phyloP scores from a whole-genome alignment of 352 stramenopile genomes.

The Globisporangium carolinianum region DNA sequence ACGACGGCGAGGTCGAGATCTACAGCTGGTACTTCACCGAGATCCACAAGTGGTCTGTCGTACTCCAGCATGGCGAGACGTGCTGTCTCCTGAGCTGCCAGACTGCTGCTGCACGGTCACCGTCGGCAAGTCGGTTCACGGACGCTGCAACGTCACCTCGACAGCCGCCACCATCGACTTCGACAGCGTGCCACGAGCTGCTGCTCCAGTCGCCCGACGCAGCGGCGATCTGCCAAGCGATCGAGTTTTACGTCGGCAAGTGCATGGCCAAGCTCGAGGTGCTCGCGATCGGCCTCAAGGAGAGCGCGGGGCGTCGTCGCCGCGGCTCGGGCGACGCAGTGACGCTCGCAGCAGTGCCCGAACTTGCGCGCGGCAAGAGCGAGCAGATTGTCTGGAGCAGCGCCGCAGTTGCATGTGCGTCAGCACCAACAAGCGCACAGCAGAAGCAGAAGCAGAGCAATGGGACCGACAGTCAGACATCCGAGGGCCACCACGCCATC shows the following conservation, averaged over 20 bases:
- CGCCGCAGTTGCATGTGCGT: background rate
- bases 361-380: slow-evolving; percentile 6
- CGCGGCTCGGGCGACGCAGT: slow-evolving; percentile 2
- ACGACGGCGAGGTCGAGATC: slow-evolving; percentile 36
- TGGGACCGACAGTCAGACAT: too few relatives aligned
- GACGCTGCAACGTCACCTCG: too few relatives aligned
- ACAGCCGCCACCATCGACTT: too few relatives aligned
- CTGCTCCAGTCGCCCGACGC: slow-evolving; percentile 55
- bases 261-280: slow-evolving; percentile 75
- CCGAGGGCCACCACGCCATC: too few relatives aligned
- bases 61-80: slow-evolving; percentile 37
- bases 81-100: slow-evolving; percentile 59
- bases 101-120: background rate
- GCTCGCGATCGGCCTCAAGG: slow-evolving; percentile 23
- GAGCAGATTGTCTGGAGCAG: slow-evolving; percentile 4
- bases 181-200: slow-evolving; percentile 22
- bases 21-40: slow-evolving; percentile 79
- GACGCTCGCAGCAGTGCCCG: background rate
- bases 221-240: slow-evolving; percentile 43
- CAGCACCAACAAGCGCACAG: too few relatives aligned
- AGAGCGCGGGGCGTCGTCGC: slow-evolving; percentile 11
- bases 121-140: slow-evolving; percentile 4
- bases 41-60: slow-evolving; percentile 70
- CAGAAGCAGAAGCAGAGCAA: background rate
- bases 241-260: slow-evolving; percentile 76